Evolutionary conservation across 2,329 filamentous ascomycete species (phyloP).

Genomic region (Aureobasidium lini): DNA sequence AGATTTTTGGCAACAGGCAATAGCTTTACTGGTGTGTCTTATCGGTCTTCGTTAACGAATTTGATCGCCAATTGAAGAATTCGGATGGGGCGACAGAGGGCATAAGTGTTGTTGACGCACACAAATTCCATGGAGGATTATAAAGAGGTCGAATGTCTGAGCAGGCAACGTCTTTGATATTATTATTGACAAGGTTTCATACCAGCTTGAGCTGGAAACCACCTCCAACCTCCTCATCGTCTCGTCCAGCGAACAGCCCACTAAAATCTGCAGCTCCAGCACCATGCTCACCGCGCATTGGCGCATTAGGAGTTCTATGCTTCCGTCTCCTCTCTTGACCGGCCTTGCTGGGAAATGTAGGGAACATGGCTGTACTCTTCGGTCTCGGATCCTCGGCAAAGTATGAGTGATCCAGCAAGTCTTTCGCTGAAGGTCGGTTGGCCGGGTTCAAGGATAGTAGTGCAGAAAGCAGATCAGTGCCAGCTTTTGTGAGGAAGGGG

Average conservation of each 20-base stretch:
- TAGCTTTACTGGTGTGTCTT: no score
- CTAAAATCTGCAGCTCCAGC: constrained; percentile 42
- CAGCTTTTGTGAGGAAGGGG: constrained; percentile 70
- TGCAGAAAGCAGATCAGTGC: constrained; percentile 58
- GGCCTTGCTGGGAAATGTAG: constrained; percentile 92
- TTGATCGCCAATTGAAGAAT: no score
- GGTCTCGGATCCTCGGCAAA: constrained; percentile 85
- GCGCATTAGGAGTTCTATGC: constrained; percentile 72
- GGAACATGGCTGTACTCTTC: constrained; percentile 87
- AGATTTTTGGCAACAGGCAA: no score
- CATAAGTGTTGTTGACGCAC: no score
- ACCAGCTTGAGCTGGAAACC: constrained; percentile 36
- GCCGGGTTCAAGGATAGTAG: constrained; percentile 70
- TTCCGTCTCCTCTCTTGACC: constrained; percentile 75
- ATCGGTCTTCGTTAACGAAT: no score
- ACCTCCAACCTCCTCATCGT: constrained; percentile 40
- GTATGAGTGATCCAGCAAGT: constrained; percentile 73
- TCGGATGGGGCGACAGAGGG: no score
- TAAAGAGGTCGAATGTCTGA: no score
- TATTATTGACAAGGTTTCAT: constrained; percentile 13
- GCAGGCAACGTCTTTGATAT: no score
- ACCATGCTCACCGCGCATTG: constrained; percentile 63
- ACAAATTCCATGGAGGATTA: no score
- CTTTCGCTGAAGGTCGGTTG: constrained; percentile 59
- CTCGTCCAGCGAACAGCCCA: constrained; percentile 41